Conservation (phyloP, 345 rosid species). For the Hypericum androsaemum region DNA sequence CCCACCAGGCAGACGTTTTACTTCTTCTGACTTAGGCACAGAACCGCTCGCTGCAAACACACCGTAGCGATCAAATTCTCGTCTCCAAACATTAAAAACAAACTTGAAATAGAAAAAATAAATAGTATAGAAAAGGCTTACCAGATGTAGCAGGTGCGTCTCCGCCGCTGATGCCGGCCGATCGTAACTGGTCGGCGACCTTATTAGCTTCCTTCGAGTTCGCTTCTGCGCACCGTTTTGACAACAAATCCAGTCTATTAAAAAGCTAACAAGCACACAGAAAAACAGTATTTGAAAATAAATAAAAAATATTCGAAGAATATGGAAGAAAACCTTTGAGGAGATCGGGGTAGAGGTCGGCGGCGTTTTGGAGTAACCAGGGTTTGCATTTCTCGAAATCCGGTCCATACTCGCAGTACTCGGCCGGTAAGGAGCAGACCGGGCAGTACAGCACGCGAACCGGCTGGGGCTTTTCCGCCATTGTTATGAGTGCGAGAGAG, state of each 20-base stretch:
- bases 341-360: constrained; percentile 82
- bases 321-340: constrained; percentile 37
- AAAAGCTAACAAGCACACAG: background rate
- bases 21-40: constrained; percentile 58
- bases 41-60: constrained; percentile 29
- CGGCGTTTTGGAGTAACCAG: constrained; percentile 76
- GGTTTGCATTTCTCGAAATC: constrained; percentile 91
- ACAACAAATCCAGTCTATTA: background rate
- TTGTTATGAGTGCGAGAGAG: background rate
- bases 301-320: background rate
- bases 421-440: constrained; percentile 72
- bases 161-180: constrained; percentile 42
- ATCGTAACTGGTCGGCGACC: constrained; percentile 60
- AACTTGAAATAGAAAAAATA: background rate
- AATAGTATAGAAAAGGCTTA: constrained; percentile 6
- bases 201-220: constrained; percentile 51
- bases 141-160: constrained; percentile 43
- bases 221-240: constrained; percentile 34
- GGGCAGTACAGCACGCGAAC: constrained; percentile 66
- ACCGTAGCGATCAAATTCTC: background rate
- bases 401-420: constrained; percentile 93
- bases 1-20: constrained; percentile 89
- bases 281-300: background rate
- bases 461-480: constrained; percentile 72
- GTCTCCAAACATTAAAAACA: background rate